Conservation (phyloP, 2,329 filamentous ascomycete species). For the Sporothrix humicola region DNA sequence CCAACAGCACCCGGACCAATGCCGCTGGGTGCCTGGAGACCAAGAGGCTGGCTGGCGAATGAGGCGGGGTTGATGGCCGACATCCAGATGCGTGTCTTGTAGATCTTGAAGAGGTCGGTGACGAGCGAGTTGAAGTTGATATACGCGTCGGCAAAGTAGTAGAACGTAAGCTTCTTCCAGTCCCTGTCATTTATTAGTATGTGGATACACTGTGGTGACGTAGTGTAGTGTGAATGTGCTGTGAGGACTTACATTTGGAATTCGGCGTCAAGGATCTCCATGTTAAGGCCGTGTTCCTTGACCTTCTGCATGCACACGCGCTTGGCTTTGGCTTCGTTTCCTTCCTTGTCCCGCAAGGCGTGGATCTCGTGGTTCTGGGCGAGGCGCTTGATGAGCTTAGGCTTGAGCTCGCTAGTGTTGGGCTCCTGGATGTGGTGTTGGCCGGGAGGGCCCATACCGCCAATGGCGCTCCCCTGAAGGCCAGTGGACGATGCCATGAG, state of each 20-base stretch:
- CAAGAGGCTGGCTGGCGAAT: slow-evolving; percentile 79
- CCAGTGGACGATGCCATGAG: slow-evolving; percentile 68
- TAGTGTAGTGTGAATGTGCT: not conserved
- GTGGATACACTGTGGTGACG: not conserved
- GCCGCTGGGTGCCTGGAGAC: slow-evolving; percentile 71
- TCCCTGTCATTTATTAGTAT: slow-evolving; percentile 67
- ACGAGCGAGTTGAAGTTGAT: slow-evolving; percentile 99
- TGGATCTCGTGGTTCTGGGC: slow-evolving; percentile 91
- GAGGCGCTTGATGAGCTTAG: slow-evolving; percentile 94
- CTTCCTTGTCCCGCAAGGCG: slow-evolving; percentile 90
- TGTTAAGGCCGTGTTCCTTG: slow-evolving; percentile 84
- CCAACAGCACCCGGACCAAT: slow-evolving; percentile 71
- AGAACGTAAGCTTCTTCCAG: slow-evolving; percentile 98
- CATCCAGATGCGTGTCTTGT: slow-evolving; percentile 99
- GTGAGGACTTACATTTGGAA: slow-evolving; percentile 82
- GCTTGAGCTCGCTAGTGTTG: slow-evolving; percentile 78
- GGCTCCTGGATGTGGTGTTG: slow-evolving; percentile 76
- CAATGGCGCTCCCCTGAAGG: slow-evolving; percentile 72
- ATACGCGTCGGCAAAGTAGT: slow-evolving; percentile 97
- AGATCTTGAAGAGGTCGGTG: slow-evolving; percentile 97
- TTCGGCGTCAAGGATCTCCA: slow-evolving; percentile 98
- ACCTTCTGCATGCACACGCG: slow-evolving; percentile 96
- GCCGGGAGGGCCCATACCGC: slow-evolving; percentile 76
- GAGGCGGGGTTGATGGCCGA: slow-evolving; percentile 98
- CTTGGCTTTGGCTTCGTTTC: slow-evolving; percentile 96